Percentiles rank a stretch among this genome's conserved stretches.
phyloP scores from a whole-genome alignment of 257 asterid genomes.

The Solanum sejunctum region DNA sequence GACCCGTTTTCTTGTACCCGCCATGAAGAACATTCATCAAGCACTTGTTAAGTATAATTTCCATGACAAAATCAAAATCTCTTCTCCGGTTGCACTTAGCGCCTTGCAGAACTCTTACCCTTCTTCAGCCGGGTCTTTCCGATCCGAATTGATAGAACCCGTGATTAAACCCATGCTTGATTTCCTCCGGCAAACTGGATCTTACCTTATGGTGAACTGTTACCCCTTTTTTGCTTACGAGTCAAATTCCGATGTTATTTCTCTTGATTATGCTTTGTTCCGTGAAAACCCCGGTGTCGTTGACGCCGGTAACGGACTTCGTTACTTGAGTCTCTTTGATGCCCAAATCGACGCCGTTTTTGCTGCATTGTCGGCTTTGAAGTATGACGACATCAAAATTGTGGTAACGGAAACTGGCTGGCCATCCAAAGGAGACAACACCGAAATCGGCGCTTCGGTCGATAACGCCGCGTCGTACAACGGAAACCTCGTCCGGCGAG shows the following conservation, averaged over 20 bases:
- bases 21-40: slow-evolving; percentile 55
- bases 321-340: slow-evolving; percentile 66
- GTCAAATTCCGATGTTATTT: slow-evolving; percentile 64
- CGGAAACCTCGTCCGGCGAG: slow-evolving; percentile 54
- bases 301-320: slow-evolving; percentile 59
- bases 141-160: slow-evolving; percentile 43
- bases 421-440: slow-evolving; percentile 85
- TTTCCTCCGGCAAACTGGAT: slow-evolving; percentile 63
- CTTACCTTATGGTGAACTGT: slow-evolving; percentile 64
- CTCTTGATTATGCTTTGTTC: slow-evolving; percentile 78
- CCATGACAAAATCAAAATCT: slow-evolving; percentile 36
- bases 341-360: slow-evolving; percentile 89
- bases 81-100: slow-evolving; percentile 74
- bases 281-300: slow-evolving; percentile 62
- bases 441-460: slow-evolving; percentile 61
- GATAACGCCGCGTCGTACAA: slow-evolving; percentile 85
- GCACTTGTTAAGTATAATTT: slow-evolving; percentile 51
- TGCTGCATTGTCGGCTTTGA: slow-evolving; percentile 64
- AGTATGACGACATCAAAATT: slow-evolving; percentile 46
- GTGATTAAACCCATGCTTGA: slow-evolving; percentile 69
- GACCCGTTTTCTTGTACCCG: slow-evolving; percentile 57
- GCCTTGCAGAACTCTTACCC: slow-evolving; percentile 86
- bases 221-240: slow-evolving; percentile 86
- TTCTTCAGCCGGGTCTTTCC: slow-evolving; percentile 71
- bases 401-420: slow-evolving; percentile 80